Evolutionary conservation across 2,329 filamentous ascomycete genomes (phyloP).

Genomic region (Scedosporium dehoogii): DNA sequence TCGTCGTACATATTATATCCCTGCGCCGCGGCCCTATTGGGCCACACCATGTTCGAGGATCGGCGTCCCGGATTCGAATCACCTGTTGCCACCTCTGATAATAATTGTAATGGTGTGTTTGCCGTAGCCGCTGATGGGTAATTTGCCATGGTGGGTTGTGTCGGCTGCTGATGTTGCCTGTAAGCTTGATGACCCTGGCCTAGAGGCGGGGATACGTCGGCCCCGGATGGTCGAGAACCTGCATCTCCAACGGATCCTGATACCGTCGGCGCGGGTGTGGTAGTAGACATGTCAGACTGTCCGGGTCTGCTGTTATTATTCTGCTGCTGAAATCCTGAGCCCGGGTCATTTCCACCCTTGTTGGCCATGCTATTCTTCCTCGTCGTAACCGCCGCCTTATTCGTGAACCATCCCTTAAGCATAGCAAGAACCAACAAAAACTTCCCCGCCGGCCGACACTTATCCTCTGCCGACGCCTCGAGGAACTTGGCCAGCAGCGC

Average conservation of each 20-base stretch:
- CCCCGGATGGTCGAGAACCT: not conserved
- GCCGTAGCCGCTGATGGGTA: conserved; percentile 20
- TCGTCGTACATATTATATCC: not conserved
- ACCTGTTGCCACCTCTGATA: conserved; percentile 45
- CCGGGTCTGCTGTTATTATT: not conserved
- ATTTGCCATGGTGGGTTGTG: conserved; percentile 6
- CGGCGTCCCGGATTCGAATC: not conserved
- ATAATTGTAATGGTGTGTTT: conserved; percentile 44
- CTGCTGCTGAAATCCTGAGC: not conserved
- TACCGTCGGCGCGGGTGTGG: not conserved
- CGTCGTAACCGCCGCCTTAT: not conserved
- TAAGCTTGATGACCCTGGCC: not conserved
- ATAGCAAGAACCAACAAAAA: conserved; percentile 62
- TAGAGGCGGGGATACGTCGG: not conserved
- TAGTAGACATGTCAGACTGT: not conserved
- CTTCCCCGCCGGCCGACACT: conserved; percentile 56
- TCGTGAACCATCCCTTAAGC: conserved; percentile 56
- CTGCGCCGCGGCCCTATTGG: not conserved
- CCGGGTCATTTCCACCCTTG: not conserved
- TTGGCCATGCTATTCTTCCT: not conserved
- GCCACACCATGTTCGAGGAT: not conserved
- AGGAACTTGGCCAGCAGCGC: conserved; percentile 60
- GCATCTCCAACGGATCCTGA: not conserved
- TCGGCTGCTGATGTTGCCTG: not conserved
- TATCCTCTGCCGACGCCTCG: conserved; percentile 50